Evolutionary conservation across 768 basidiomycete species (phyloP), one percentile per base, ranked within the genome.

Genomic region (Tylopilus cervinicoccineus): DNA sequence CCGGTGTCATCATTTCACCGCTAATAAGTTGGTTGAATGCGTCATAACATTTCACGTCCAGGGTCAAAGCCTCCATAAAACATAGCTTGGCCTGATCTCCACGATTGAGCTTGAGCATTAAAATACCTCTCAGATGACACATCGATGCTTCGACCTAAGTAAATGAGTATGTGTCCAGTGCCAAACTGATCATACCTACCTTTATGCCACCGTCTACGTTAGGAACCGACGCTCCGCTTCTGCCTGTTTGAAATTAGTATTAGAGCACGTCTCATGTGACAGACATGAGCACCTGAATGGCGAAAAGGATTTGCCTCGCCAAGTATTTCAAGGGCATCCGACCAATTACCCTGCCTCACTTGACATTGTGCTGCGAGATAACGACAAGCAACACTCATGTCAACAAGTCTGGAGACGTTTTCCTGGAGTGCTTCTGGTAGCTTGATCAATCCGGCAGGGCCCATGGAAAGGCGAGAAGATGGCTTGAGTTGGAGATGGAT

Each of bases 1-100:
- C 86, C 1, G 88, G 83, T 11, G 87, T 83, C 88, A 99, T 91
- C 92, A 98, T 95, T 64, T 94, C 91, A 2, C 92, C 89, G 17
- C 81, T 85, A 23, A 97, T 74, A 10, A 99, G 77, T 52, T 93
- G 88, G 51, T 89, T 84, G 61, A 96, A 97, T 2, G 93, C 86
- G 55, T 98, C 96, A 59, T 92, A 98, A 66, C 95, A 98, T 68
- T 96, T 96, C 28, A 97, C 91, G 56, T 99, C 96, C 19, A 97
- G 75, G 2, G 87, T 79, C 19, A 99, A 76, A 1, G 96, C 94
- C 61, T 99, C 95, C 83, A 96, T 86, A 61, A 97, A 96, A 57
- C 90, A 92, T 43, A 88, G 77, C 64, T 98, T 98, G 1, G 96
- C 96, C 58, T 88, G 81, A 43, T 93, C 87, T 19, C 85, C 84